A percentile compares a stretch with the other conserved stretches of the same genome.
These are phyloP conservation scores for Nemania sp. DNA, from an alignment of 2,329 filamentous ascomycete species.

Conservation along the genomic window DNA sequence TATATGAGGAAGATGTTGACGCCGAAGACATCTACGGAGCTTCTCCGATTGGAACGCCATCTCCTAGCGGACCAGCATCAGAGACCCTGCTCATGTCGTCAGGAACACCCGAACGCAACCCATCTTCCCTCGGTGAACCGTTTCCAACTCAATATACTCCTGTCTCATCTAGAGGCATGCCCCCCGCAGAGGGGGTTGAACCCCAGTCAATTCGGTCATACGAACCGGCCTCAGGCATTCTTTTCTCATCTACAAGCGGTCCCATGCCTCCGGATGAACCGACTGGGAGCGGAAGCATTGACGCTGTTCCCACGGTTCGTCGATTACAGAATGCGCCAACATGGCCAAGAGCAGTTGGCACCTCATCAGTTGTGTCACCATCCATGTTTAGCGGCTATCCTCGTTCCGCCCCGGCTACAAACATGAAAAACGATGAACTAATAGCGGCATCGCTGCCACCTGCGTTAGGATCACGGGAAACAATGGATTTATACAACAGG, in stretches of 20 bases:
- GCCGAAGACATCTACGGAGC: constrained; percentile 39
- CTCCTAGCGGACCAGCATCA: constrained; percentile 29
- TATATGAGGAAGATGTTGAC: constrained; percentile 14
- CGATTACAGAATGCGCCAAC: constrained; percentile 47
- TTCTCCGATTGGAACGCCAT: constrained; percentile 34
- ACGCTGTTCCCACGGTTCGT: constrained; percentile 27
- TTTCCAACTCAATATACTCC: constrained; percentile 35
- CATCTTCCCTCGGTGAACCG: constrained; percentile 29
- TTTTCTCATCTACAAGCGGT: constrained; percentile 19
- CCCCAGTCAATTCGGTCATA: constrained; percentile 22
- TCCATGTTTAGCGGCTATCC: constrained; percentile 43
- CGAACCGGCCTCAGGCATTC: constrained; percentile 26
- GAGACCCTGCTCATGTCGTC: constrained; percentile 36
- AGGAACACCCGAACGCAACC: constrained; percentile 32
- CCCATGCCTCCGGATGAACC: constrained; percentile 12
- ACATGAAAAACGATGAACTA: constrained; percentile 41
- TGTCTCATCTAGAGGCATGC: constrained; percentile 31
- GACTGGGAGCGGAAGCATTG: neutral
- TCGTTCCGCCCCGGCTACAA: constrained; percentile 47
- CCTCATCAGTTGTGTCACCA: constrained; percentile 30
- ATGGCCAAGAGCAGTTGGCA: constrained; percentile 50
- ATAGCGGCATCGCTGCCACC: constrained; percentile 46
- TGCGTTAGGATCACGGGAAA: constrained; percentile 46
- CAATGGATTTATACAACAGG: constrained; percentile 45
- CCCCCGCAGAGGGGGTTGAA: constrained; percentile 23